Conservation (phyloP, 176 grass and related monocot genomes). For the Triticum monococcum region DNA sequence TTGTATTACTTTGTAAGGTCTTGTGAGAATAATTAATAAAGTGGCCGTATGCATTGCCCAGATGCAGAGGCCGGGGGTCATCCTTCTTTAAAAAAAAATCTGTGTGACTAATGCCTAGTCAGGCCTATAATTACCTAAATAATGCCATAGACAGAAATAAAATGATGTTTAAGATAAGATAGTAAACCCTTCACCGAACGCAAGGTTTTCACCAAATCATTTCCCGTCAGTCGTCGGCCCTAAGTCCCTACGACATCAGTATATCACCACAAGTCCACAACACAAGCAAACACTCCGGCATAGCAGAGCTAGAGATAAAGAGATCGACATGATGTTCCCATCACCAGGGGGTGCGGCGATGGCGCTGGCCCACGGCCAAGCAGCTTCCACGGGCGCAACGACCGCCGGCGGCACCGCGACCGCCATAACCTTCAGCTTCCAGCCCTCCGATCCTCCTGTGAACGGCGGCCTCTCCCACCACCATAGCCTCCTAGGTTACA, state of each 20-base stretch:
- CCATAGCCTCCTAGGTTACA: conserved; percentile 49
- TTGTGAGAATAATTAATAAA: no score
- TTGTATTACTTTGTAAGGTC: no score
- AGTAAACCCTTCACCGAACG: neutral
- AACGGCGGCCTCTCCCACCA: conserved; percentile 17
- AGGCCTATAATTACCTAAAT: neutral
- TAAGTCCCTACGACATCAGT: neutral
- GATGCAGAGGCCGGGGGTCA: no score
- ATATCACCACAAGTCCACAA: neutral
- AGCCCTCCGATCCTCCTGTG: conserved; percentile 1
- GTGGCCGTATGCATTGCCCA: no score
- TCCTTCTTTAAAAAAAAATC: neutral
- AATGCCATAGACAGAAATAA: no score
- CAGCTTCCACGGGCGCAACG: neutral
- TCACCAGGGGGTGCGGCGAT: conserved; percentile 45
- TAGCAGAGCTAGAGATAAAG: conserved; percentile 16
- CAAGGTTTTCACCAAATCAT: neutral
- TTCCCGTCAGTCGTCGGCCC: neutral
- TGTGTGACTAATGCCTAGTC: neutral
- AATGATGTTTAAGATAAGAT: neutral
- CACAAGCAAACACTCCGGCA: neutral
- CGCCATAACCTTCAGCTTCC: conserved; percentile 33
- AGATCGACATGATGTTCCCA: conserved; percentile 43
- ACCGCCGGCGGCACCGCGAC: neutral
- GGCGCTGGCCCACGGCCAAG: conserved; percentile 24